phyloP scores from a whole-genome alignment of 2,329 filamentous ascomycete species.

The Diaporthe aspalathi region DNA sequence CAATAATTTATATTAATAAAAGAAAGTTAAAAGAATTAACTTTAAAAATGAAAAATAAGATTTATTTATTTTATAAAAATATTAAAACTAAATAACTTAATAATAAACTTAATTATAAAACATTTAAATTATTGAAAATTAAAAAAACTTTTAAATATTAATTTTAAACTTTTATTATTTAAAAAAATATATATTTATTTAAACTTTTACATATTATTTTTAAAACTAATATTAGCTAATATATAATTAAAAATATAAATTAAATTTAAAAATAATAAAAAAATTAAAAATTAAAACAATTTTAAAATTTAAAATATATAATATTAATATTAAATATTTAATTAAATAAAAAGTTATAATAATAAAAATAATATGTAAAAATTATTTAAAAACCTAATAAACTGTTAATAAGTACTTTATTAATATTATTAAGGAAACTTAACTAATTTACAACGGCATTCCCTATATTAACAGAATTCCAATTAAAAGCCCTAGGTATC shows the following conservation, averaged over 20 bases:
- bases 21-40: too few relatives aligned
- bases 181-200: too few relatives aligned
- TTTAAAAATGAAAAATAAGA: too few relatives aligned
- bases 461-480: neutral
- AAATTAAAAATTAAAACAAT: neutral
- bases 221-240: too few relatives aligned
- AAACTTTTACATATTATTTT: too few relatives aligned
- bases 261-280: neutral
- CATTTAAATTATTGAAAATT: too few relatives aligned
- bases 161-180: too few relatives aligned
- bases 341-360: neutral
- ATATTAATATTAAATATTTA: neutral
- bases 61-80: too few relatives aligned
- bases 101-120: too few relatives aligned
- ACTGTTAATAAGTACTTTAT: neutral
- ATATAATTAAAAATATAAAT: neutral
- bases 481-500: neutral
- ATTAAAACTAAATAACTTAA: neutral
- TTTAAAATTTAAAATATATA: neutral
- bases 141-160: too few relatives aligned
- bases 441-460: slow-evolving; percentile 5
- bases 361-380: neutral
- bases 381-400: neutral
- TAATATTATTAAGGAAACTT: neutral
- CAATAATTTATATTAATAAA: too few relatives aligned